Evolutionary conservation across 371 early-diverging fungal species (phyloP), one percentile per base, ranked within the genome.

Genomic region (Phascolomyces articulosus): DNA sequence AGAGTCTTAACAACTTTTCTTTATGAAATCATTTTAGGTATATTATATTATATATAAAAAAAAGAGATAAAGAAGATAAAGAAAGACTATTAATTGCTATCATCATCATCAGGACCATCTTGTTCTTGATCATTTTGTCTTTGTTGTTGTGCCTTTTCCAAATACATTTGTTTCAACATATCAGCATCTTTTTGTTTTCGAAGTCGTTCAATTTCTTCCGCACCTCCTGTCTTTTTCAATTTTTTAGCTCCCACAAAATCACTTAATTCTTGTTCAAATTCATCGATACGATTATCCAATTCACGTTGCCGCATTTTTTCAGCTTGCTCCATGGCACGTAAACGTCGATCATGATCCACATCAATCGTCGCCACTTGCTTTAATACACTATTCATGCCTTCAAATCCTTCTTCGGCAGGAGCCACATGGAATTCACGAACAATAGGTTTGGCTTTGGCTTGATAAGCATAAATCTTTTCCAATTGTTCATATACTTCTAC

Each of bases 171-270:
- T 68, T 80, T 83, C 67, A 91, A 65, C 58, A 86, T 75, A 64
- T 88, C 87, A 26, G 78, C 65, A 56, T 91, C 83, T 65, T 89
- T 85, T 70, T 90, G 84, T 29, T 85, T 77, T 9, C 91, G 78
- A 58, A 83, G 67, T 15, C 89, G 80, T 56, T 93, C 93, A 1
- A 87, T 70, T 58, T 91, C 92, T 59, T 86, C 73, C 0, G 90
- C 88, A 11, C 92, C 92, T 6, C 93, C 93, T 0, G 92, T 93
- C 77, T 90, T 90, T 48, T 86, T 80, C 55, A 93, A 62, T 70
- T 88, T 89, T 41, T 79, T 85, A 18, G 76, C 40, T 1, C 80
- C 78, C 10, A 93, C 92, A 79, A 92, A 93, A 0, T 77, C 70
- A 3, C 84, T 74, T 64, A 93, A 58, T 55, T 93, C 93, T 27